Evolutionary conservation across 1,284 basidiomycete species (phyloP), one percentile per base, ranked within the genome.

Genomic region (Agroathelia rolfsii): DNA sequence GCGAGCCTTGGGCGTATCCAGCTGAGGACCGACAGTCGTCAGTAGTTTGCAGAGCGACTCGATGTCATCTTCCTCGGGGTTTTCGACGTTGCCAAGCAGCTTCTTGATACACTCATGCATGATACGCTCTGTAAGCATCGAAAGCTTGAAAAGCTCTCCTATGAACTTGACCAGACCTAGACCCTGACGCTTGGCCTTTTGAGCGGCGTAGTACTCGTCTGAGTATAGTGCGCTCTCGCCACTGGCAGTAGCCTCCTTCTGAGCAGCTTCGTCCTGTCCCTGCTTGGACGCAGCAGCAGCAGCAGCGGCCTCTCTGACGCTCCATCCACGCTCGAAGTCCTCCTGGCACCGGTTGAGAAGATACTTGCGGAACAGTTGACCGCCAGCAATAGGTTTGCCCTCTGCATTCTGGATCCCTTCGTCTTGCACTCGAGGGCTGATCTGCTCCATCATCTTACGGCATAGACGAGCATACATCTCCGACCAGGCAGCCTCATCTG

Each of bases 71-170:
- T 97, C 94, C 53, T 96, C 90, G 1, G 93, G 93, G 50, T 88
- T 86, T 40, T 88, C 80, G 38, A 93, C 83, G 52, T 96, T 95
- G 41, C 80, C 75, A 16, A 97, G 69, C 5, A 97, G 72, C 59
- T 92, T 90, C 71, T 92, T 87, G 53, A 97, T 80, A 65, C 93
- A 97, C 52, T 89, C 80, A 59, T 92, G 85, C 82, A 98, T 96
- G 60, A 94, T 93, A 44, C 85, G 76, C 59, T 89, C 86, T 28
- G 86, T 89, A 35, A 95, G 66, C 87, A 95, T 94, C 58, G 83
- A 81, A 23, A 96, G 67, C 66, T 96, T 96, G 81, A 92, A 97
- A 37, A 97, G 68, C 64, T 97, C 93, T 49, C 94, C 93, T 44
- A 97, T 95, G 64, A 98, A 95, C 56, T 87, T 87, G 57, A 97